Percentiles rank a stretch among this genome's conserved stretches.
These are phyloP conservation scores for Herpetomonas muscarum DNA, from an alignment of 208 protist species.

Conservation along the genomic window DNA sequence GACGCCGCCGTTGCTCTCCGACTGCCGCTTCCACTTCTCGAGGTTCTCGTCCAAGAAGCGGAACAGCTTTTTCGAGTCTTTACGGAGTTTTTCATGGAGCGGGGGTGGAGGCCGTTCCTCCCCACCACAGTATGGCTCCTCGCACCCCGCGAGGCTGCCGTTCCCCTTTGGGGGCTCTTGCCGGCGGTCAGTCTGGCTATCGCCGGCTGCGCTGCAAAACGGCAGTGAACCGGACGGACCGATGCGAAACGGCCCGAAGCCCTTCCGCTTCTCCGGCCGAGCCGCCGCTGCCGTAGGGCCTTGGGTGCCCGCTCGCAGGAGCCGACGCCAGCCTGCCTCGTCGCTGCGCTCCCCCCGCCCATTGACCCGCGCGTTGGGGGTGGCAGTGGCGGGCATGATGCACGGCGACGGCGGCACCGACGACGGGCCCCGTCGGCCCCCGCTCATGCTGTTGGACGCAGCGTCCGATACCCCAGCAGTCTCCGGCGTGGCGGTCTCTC, in stretches of 20 bases:
- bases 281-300: too few species aligned
- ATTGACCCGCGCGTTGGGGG: background rate
- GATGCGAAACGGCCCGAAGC: too few species aligned
- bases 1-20: conserved; percentile 15
- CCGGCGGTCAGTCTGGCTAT: background rate
- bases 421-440: too few species aligned
- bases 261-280: too few species aligned
- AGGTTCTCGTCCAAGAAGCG: conserved; percentile 27
- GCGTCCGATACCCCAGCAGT: too few species aligned
- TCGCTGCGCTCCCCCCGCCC: too few species aligned
- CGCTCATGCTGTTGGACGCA: too few species aligned
- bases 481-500: too few species aligned
- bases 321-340: too few species aligned
- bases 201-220: background rate
- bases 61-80: conserved; percentile 23
- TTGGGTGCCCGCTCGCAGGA: too few species aligned
- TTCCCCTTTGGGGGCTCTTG: conserved; percentile 1
- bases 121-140: conserved; percentile 46
- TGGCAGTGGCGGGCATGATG: background rate
- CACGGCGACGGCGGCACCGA: background rate
- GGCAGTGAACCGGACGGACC: too few species aligned
- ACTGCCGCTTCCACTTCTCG: conserved; percentile 26
- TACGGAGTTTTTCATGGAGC: conserved; percentile 11
- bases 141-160: conserved; percentile 6
- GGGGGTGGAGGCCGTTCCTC: conserved; percentile 22